These are phyloP conservation scores for Kondoa malvinella DNA, from an alignment of 768 basidiomycete species.

Conservation along the genomic window DNA sequence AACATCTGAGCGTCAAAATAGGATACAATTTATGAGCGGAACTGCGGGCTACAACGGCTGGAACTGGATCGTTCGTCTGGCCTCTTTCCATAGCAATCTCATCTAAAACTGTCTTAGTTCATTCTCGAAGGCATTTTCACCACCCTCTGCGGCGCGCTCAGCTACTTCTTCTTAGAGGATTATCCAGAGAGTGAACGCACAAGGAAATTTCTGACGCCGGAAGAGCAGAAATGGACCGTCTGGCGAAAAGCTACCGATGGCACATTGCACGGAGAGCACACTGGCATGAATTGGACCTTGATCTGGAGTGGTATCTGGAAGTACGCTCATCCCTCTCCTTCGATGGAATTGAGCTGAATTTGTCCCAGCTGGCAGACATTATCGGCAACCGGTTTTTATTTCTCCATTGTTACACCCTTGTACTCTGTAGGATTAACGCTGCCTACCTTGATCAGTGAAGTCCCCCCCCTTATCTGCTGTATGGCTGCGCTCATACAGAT, in stretches of 20 bases:
- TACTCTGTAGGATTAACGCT: conserved; percentile 20
- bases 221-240: conserved; percentile 19
- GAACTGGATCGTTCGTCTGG: conserved; percentile 20
- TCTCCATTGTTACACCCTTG: conserved; percentile 17
- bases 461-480: background rate
- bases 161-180: conserved; percentile 17
- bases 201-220: conserved; percentile 16
- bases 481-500: no score
- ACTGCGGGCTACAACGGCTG: conserved; percentile 23
- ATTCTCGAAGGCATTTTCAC: conserved; percentile 21
- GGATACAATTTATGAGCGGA: conserved; percentile 19
- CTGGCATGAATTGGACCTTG: conserved; percentile 14
- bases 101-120: background rate
- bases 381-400: conserved; percentile 8
- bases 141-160: conserved; percentile 17
- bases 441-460: conserved; percentile 10
- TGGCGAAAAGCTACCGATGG: conserved; percentile 22
- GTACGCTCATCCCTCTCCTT: no score
- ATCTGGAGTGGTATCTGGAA: conserved; percentile 20
- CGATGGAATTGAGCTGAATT: no score
- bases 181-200: conserved; percentile 16
- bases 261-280: conserved; percentile 19
- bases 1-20: conserved; percentile 8
- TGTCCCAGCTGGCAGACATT: conserved; percentile 24
- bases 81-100: background rate